Percentiles rank a stretch among this genome's conserved stretches.
Evolutionary conservation across 331 rosid genomes (phyloP).

Genomic region (Cydonia oblonga): DNA sequence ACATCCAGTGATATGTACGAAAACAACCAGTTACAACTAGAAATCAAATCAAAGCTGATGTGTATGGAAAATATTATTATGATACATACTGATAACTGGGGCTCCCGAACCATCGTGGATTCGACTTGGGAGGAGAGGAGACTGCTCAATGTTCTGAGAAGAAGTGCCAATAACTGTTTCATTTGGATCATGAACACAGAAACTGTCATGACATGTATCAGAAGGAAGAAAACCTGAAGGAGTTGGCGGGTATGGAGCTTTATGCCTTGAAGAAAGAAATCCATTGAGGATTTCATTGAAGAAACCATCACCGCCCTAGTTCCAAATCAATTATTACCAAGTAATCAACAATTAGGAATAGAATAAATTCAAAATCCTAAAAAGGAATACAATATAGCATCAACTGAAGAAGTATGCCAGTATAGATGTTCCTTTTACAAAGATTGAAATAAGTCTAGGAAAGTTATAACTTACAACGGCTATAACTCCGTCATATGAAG

Average conservation of each 20-base stretch:
- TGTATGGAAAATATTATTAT: slow-evolving; percentile 13
- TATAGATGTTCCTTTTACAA: neutral
- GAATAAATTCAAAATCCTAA: neutral
- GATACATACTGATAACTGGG: slow-evolving; percentile 38
- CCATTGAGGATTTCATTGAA: slow-evolving; percentile 98
- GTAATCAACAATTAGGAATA: slow-evolving; percentile 6
- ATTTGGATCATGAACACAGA: slow-evolving; percentile 22
- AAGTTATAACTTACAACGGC: slow-evolving; percentile 65
- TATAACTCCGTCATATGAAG: slow-evolving; percentile 74
- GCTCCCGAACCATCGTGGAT: slow-evolving; percentile 21
- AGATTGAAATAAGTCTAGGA: neutral
- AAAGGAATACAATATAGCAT: neutral
- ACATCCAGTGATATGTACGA: slow-evolving; percentile 17
- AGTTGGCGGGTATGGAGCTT: slow-evolving; percentile 66
- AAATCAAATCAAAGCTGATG: slow-evolving; percentile 15
- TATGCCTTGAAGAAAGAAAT: slow-evolving; percentile 74
- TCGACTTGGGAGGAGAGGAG: slow-evolving; percentile 47
- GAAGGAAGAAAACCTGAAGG: slow-evolving; percentile 52
- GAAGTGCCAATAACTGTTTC: slow-evolving; percentile 33
- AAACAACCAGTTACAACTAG: slow-evolving; percentile 5
- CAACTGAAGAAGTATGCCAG: neutral
- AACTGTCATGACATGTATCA: slow-evolving; percentile 27
- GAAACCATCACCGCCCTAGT: slow-evolving; percentile 96
- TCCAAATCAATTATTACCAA: slow-evolving; percentile 28
- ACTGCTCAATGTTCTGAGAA: slow-evolving; percentile 37